Evolutionary conservation across 2,329 filamentous ascomycete genomes (phyloP), one percentile per base, ranked within the genome.

Genomic region (Pyrenochaeta sp.): DNA sequence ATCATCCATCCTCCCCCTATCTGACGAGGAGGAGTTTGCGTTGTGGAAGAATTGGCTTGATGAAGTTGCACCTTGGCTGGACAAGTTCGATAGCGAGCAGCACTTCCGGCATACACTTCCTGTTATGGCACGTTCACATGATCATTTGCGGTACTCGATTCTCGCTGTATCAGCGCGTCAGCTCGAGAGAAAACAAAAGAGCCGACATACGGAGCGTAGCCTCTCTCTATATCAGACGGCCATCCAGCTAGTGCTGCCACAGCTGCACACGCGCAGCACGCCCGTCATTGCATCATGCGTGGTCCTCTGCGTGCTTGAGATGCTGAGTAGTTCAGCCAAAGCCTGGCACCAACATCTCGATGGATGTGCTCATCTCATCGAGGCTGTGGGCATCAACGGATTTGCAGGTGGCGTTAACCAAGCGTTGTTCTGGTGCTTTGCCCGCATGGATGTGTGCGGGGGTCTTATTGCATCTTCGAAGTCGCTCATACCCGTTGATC

Each of bases 401-500:
- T 77, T 83, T 3, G 75, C 77, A 5, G 79, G 81, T 2, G 83
- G 83, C 0, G 63, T 85, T 15, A 67, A 82, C 6, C 81, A 83
- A 58, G 83, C 82, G 0, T 74, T 85, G 0, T 86, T 85, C 56
- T 86, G 83, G 83, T 85, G 82, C 58, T 85, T 84, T 61, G 82
- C 81, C 0, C 76, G 83, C 37, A 85, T 85, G 82, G 83, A 86
- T 61, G 62, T 84, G 2, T 85, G 83, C 53, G 82, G 81, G 31
- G 81, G 81, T 2, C 75, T 86, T 12, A 85, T 87, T 18, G 84
- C 82, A 0, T 79, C 79, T 0, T 77, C 82, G 37, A 79, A 75
- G 15, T 80, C 81, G 0, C 77, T 84, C 2, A 76, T 85, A 1
- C 78, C 78, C 2, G 75, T 83, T 2, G 73, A 77, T 21, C 79